These are phyloP conservation scores for Nakazawaea populi DNA, from an alignment of 805 yeast species.

Conservation along the genomic window DNA sequence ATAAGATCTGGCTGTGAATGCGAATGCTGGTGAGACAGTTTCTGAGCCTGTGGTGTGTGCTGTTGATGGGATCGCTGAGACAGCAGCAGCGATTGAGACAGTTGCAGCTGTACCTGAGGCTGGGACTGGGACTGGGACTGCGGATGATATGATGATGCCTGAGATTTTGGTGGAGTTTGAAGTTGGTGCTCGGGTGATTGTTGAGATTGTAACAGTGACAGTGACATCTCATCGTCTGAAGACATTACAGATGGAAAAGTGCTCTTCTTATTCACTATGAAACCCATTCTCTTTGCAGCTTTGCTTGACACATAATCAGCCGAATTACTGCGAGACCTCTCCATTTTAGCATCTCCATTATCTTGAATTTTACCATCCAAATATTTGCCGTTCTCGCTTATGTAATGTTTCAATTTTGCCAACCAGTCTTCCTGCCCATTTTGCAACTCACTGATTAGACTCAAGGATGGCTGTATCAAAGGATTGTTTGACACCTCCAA, in stretches of 20 bases:
- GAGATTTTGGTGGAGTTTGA: neutral
- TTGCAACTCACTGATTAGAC: slow-evolving; percentile 27
- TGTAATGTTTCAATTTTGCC: slow-evolving; percentile 31
- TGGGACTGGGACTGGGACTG: too few relatives aligned
- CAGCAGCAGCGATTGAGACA: too few relatives aligned
- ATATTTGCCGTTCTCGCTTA: slow-evolving; percentile 27
- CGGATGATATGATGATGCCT: neutral
- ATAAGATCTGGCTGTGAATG: slow-evolving; percentile 5
- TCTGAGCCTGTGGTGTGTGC: slow-evolving; percentile 6
- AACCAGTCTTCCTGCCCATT: slow-evolving; percentile 40
- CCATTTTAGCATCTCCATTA: neutral
- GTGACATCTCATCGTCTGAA: slow-evolving; percentile 11
- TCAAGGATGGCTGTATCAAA: slow-evolving; percentile 39
- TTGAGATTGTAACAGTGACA: neutral
- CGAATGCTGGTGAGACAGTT: slow-evolving; percentile 2
- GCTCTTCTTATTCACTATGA: slow-evolving; percentile 42
- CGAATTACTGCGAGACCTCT: slow-evolving; percentile 26
- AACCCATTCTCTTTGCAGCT: slow-evolving; percentile 73
- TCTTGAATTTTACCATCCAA: slow-evolving; percentile 27
- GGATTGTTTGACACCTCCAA: slow-evolving; percentile 64
- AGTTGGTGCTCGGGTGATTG: neutral
- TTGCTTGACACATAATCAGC: slow-evolving; percentile 47
- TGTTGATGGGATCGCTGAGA: slow-evolving; percentile 8
- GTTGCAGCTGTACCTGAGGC: too few relatives aligned
- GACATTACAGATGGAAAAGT: slow-evolving; percentile 16